Percentiles rank a stretch among this genome's conserved stretches.
These are phyloP conservation scores for Berberis vulgaris DNA, from an alignment of 164 flowering plant genomes.

Conservation along the genomic window DNA sequence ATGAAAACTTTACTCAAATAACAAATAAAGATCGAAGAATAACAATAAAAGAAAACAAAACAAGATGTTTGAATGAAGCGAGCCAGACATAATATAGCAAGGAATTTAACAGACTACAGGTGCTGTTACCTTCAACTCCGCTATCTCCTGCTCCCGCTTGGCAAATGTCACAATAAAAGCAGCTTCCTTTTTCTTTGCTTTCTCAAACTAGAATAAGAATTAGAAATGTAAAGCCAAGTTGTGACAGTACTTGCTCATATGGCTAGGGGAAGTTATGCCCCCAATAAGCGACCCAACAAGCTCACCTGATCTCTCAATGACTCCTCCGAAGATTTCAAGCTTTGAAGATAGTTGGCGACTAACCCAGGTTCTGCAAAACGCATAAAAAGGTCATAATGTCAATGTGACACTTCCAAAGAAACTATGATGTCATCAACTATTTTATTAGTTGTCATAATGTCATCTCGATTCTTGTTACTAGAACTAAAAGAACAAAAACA, in stretches of 20 bases:
- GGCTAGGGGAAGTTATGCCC: neutral
- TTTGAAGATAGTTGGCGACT: constrained; percentile 62
- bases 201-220: constrained; percentile 57
- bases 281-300: neutral
- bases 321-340: constrained; percentile 80
- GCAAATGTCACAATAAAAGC: constrained; percentile 96
- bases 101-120: too few relatives aligned
- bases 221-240: neutral
- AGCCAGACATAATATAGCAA: too few relatives aligned
- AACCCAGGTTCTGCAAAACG: constrained; percentile 52
- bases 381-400: constrained; percentile 4
- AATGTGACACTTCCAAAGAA: neutral
- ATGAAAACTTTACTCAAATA: too few relatives aligned
- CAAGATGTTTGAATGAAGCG: too few relatives aligned
- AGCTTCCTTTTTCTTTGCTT: constrained; percentile 97
- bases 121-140: constrained; percentile 68
- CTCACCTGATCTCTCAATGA: constrained; percentile 76
- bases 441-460: neutral
- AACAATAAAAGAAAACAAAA: neutral
- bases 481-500: neutral
- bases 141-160: constrained; percentile 94
- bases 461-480: neutral
- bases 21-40: too few relatives aligned
- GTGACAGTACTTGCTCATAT: neutral
- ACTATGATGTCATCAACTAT: neutral